Evolutionary conservation across 208 protist species (phyloP).

Genomic region (Crithidia sp.): DNA sequence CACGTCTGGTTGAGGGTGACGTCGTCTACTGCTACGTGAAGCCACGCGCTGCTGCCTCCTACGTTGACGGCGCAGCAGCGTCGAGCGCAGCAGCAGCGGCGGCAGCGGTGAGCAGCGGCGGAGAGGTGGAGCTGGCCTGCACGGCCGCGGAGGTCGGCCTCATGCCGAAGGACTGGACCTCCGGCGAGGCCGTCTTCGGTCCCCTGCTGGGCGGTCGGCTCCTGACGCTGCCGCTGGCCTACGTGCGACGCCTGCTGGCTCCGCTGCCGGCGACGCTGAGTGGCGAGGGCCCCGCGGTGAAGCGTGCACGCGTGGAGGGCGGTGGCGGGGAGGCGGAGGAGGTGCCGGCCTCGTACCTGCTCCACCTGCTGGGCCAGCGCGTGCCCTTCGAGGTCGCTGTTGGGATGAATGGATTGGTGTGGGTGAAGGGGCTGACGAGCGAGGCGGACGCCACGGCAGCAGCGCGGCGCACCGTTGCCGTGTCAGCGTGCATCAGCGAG

Average conservation of each 20-base stretch:
- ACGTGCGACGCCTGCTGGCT: slow-evolving; percentile 66
- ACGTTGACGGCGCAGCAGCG: slow-evolving; percentile 13
- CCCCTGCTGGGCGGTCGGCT: slow-evolving; percentile 72
- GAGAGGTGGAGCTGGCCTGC: slow-evolving; percentile 79
- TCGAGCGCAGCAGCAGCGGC: background rate
- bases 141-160: slow-evolving; percentile 74
- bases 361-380: slow-evolving; percentile 56
- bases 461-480: slow-evolving; percentile 70
- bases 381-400: slow-evolving; percentile 81
- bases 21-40: slow-evolving; percentile 81
- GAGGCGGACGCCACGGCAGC: slow-evolving; percentile 47
- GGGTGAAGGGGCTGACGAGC: slow-evolving; percentile 70
- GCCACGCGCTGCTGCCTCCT: slow-evolving; percentile 30
- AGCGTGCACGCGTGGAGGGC: slow-evolving; percentile 28
- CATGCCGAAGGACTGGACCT: slow-evolving; percentile 82
- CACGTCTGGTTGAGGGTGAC: slow-evolving; percentile 75
- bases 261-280: slow-evolving; percentile 17
- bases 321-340: slow-evolving; percentile 1
- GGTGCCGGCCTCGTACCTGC: slow-evolving; percentile 61
- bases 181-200: slow-evolving; percentile 79
- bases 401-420: slow-evolving; percentile 84
- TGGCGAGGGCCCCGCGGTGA: slow-evolving; percentile 1
- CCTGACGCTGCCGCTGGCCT: slow-evolving; percentile 66
- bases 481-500: slow-evolving; percentile 76
- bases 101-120: slow-evolving; percentile 3